Evolutionary conservation across 2,329 filamentous ascomycete genomes (phyloP), one percentile per base, ranked within the genome.

Genomic region (Emergomyces orientalis): DNA sequence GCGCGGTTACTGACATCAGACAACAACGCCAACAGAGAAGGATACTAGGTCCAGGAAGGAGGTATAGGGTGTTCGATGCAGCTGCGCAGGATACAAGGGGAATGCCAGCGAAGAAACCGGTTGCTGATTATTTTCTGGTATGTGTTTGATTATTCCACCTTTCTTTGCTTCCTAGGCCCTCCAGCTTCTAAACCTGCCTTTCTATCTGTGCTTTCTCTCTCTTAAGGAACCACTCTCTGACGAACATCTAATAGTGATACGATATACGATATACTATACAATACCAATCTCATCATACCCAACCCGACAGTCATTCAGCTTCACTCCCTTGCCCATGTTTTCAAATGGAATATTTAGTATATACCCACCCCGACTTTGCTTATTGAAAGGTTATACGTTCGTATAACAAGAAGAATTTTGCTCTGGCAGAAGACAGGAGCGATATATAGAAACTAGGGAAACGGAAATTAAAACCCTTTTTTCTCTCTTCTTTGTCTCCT

Each of bases 71-170:
- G 11, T 99, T 99, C 73, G 92, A 97, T 71, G 94, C 94, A 0
- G 94, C 94, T 61, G 92, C 94, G 60, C 94, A 99, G 78, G 94
- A 97, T 75, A 91, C 89, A 1, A 84, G 94, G 70, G 94, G 94
- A 4, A 99, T 99, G 94, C 94, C 94, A 64, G 94, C 94, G 2
- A 99, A 99, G 84, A 97, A 97, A 77, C 94, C 94, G 2, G 91
- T 96, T 61, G 91, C 91, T 17, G 93, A 97, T 78, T 99, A 97
- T 80, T 99, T 99, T 76, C 80, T 99, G 77, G 76, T 79, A 67
- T 71, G 74, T 65, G 49, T 32, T 52, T 32, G 4, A 17, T 34
- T 54, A 54, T 34, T 34, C 19, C n/a, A 54, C 6, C 30, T 7
- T 34, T 34, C 19, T 11, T 22, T n/a, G 27, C 8, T 2, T 34